These are phyloP conservation scores for Acanthamoeba quina DNA, from an alignment of 208 protist genomes.

Conservation along the genomic window DNA sequence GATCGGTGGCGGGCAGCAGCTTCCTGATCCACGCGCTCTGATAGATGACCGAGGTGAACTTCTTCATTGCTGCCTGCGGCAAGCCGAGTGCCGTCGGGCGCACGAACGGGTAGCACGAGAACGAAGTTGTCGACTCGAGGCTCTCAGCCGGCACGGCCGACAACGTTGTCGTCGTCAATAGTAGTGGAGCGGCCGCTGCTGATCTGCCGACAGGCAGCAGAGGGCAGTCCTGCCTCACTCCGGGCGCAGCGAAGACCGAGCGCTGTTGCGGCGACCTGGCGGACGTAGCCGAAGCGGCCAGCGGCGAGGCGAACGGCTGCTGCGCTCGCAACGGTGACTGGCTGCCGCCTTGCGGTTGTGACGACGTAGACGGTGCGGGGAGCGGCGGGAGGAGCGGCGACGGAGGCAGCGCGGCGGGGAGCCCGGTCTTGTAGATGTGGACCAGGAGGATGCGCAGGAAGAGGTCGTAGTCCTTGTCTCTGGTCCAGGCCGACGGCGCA, in stretches of 20 bases:
- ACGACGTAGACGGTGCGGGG: neutral
- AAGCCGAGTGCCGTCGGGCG: neutral
- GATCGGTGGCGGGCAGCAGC: neutral
- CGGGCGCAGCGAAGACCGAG: too few species aligned
- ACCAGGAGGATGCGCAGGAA: constrained; percentile 14
- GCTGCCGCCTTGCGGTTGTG: too few species aligned
- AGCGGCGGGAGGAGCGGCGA: neutral
- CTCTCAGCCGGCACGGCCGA: too few species aligned
- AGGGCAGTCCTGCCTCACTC: too few species aligned
- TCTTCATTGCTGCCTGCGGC: neutral
- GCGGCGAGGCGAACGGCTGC: neutral
- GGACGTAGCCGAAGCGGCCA: neutral
- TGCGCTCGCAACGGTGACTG: neutral
- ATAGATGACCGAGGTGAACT: neutral
- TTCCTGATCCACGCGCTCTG: constrained; percentile 11
- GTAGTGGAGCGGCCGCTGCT: too few species aligned
- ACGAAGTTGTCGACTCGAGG: neutral
- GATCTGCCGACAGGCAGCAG: too few species aligned
- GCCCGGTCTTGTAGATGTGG: constrained; percentile 12
- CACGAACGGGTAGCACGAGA: constrained; percentile 8
- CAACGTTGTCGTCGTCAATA: too few species aligned
- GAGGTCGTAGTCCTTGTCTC: neutral
- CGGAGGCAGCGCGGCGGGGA: neutral
- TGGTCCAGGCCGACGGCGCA: neutral
- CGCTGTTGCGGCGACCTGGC: neutral